Base-by-base conservation (phyloP, 805 yeast species). In the Teunomyces panamensis region DNA sequence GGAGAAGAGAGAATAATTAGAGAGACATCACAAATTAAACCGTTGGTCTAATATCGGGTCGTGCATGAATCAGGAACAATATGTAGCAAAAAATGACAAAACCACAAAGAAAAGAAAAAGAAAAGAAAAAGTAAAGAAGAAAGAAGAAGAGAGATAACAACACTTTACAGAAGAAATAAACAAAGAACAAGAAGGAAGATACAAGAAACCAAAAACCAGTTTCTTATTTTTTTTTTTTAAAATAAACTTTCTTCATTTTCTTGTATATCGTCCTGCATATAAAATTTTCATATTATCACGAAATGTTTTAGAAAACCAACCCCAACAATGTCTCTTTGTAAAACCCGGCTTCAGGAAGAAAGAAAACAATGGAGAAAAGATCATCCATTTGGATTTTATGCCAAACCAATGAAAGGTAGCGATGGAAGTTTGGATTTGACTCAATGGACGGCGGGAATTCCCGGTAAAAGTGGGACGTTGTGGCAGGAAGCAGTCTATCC, bases 341-440 rank as follows among this genome's bases (percentile, higher is more conserved):
- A 84, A 54, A 89, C 83, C 49, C 81, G 99, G 58, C 79, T 92
- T 35, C 97, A 91, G 62, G 96, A 90, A 67, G 99, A 92, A 55
- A 84, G 99, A 67, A 92, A 91, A 69, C 89, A 87, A 65, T 94
- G 99, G 99, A 83, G 99, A 57, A 92, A 89, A 65, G 97, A 90
- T 65, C 99, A 94, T 64, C 99, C 99, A 0, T 94, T 91, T 68
- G 98, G 98, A 6, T 94, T 94, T 68, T 91, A 71, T 56, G 99
- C 99, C 33, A 88, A 89, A 61, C 99, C 99, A 10, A 62, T 71
- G 24, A 91, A 87, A 64, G 73, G 77, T n/a, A 59, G 73, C 1
- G 96, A 90, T 60, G 99, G 99, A 3, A 73, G 89, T 0, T 73
- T 94, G 52, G 90, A 94, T 65, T 74, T 94, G 52, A 86, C 87